Conservation (phyloP, 2,329 filamentous ascomycete species). For the Penicillium capsulatum region DNA sequence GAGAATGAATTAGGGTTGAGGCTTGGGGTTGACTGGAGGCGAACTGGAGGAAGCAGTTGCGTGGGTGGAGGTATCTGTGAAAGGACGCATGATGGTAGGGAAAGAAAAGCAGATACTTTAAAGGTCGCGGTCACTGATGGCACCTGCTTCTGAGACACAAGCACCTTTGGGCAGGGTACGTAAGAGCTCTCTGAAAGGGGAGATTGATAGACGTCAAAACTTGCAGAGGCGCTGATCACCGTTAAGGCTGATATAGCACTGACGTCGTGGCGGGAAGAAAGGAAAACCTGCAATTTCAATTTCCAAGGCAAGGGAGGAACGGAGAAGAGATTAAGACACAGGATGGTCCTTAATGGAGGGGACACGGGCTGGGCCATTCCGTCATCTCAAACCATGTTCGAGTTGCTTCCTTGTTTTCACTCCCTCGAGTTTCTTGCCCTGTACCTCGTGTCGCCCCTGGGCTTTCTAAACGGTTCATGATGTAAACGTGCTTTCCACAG, state of each 20-base stretch:
- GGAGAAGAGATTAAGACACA: neutral
- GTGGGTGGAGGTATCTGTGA: slow-evolving; percentile 26
- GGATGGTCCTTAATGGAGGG: neutral
- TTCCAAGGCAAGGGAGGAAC: slow-evolving; percentile 6
- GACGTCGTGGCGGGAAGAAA: slow-evolving; percentile 13
- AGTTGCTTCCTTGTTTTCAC: slow-evolving; percentile 14
- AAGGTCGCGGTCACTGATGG: neutral
- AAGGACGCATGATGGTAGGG: slow-evolving; percentile 27
- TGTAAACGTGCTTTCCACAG: no score
- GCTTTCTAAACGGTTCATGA: no score
- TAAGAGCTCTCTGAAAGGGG: slow-evolving; percentile 19
- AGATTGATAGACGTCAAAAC: slow-evolving; percentile 17
- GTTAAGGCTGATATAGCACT: slow-evolving; percentile 15
- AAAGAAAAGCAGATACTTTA: slow-evolving; percentile 1
- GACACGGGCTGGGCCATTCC: slow-evolving; percentile 11
- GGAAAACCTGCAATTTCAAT: slow-evolving; percentile 3
- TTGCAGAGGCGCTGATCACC: neutral
- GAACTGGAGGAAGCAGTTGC: slow-evolving; percentile 30
- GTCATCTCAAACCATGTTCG: slow-evolving; percentile 6
- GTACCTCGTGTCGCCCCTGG: no score
- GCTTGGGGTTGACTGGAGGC: slow-evolving; percentile 9
- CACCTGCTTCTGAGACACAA: neutral
- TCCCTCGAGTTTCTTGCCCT: neutral
- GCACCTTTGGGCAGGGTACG: slow-evolving; percentile 8
- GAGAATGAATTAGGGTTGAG: slow-evolving; percentile 12